Base-by-base conservation (phyloP, 1,139 yeast genomes). In the Eremothecium gossypii region DNA sequence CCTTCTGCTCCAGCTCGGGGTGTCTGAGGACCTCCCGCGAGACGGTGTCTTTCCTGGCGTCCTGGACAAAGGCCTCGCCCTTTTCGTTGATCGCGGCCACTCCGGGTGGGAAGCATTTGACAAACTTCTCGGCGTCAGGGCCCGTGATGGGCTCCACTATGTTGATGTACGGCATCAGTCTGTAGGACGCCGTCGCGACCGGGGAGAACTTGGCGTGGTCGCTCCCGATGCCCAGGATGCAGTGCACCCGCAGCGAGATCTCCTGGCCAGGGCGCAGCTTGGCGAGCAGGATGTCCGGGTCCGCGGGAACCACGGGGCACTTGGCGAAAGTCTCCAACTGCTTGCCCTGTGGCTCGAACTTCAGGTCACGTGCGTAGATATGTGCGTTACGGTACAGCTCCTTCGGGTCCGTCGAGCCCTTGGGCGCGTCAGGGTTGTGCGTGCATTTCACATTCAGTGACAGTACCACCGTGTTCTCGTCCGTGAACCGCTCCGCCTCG, bases 121-220 rank as follows among this genome's bases (percentile, higher is more conserved):
- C 87, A 66, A 91, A 85, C 59, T 77, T 83, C 46, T 67, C 61
- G 3, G 97, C 97, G 44, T 76, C 74, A 4, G 74, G 78, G 3
- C 96, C 97, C 1, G 66, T 69, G 48, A 91, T 84, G 38, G 94
- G 87, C 50, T 77, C 66, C 40, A 69, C 63, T 41, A 91, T 85
- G 50, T 84, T 80, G 58, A 91, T 91, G 14, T 78, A 81, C n/a
- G 98, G 98, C 70, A 93, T 68, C 57, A 91, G 72, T 66, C 98
- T 76, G 68, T 91, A 91, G n/a, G 96, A 83, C 2, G 98, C 97
- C 26, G 98, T 91, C 26, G 95, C 77, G 8, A 91, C 98, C 3
- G 98, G 98, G 7, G 96, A 86, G 62, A 85, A 91, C 65, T 91
- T 91, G 49, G 98, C 97, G 64, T 91, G 98, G 61, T 91, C 98